Evolutionary conservation across 2,329 filamentous ascomycete species (phyloP).

Genomic region (Biscogniauxia mediterranea): DNA sequence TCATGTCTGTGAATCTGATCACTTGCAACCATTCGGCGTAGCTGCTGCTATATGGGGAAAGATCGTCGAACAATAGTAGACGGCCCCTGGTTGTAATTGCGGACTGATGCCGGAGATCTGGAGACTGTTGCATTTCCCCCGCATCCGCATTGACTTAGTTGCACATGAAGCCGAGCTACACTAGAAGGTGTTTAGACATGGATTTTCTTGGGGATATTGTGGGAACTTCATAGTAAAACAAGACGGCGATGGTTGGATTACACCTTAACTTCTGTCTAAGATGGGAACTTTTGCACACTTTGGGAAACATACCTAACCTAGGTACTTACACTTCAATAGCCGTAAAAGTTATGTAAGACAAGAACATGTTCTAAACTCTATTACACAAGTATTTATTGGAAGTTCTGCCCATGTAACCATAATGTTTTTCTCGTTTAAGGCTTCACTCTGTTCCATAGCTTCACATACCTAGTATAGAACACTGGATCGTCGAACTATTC

Average conservation of each 20-base stretch:
- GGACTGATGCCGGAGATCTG: neutral
- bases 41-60: neutral
- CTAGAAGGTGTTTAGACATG: neutral
- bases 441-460: too few relatives aligned
- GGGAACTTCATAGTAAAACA: neutral
- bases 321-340: too few relatives aligned
- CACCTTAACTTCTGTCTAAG: neutral
- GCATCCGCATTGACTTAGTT: neutral
- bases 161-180: neutral
- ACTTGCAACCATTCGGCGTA: neutral
- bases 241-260: neutral
- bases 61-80: neutral
- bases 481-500: too few relatives aligned
- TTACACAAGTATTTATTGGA: too few relatives aligned
- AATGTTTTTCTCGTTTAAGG: too few relatives aligned
- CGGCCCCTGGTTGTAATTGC: neutral
- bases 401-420: too few relatives aligned
- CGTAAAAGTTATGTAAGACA: too few relatives aligned
- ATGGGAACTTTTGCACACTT: too few relatives aligned
- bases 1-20: neutral
- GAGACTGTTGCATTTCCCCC: neutral
- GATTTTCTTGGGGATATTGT: neutral
- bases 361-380: too few relatives aligned
- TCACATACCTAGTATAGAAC: too few relatives aligned
- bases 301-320: too few relatives aligned